A percentile compares a stretch with the other conserved stretches of the same genome.
phyloP scores from a whole-genome alignment of 106 monocot species.

The Narthecium ossifragum region DNA sequence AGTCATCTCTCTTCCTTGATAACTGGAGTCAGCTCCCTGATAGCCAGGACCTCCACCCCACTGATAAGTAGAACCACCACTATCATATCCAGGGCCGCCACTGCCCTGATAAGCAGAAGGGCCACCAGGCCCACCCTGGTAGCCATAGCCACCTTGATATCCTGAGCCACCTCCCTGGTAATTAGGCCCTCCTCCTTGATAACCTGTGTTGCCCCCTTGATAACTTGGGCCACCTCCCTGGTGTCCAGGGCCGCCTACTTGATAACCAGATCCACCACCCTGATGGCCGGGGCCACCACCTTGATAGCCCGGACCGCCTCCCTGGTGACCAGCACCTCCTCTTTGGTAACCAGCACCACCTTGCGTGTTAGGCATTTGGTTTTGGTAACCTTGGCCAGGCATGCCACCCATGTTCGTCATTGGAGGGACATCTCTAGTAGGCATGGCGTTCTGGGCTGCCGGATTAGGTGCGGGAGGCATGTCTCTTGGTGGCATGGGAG shows the following conservation, averaged over 20 bases:
- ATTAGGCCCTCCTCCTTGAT: not conserved
- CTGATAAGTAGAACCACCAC: conserved; percentile 10
- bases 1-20: conserved; percentile 33
- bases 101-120: no score
- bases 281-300: conserved; percentile 6
- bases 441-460: conserved; percentile 2
- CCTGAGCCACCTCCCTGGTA: not conserved
- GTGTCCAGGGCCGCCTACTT: conserved; percentile 12
- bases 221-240: conserved; percentile 11
- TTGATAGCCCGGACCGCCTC: conserved; percentile 12
- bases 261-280: conserved; percentile 22
- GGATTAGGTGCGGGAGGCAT: conserved; percentile 9
- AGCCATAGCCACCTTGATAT: conserved; percentile 7
- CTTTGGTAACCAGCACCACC: conserved; percentile 16
- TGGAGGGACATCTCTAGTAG: not conserved
- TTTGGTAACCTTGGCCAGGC: conserved; percentile 16
- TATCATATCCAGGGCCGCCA: no score
- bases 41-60: conserved; percentile 7
- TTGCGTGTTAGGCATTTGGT: conserved; percentile 25
- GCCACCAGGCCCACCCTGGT: conserved; percentile 2
- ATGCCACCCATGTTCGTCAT: not conserved
- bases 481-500: no score
- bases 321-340: conserved; percentile 4
- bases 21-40: conserved; percentile 4
- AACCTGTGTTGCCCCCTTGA: conserved; percentile 13